Evolutionary conservation across 139 green algal genomes (phyloP).

Genomic region (Picochlorum sp.): DNA sequence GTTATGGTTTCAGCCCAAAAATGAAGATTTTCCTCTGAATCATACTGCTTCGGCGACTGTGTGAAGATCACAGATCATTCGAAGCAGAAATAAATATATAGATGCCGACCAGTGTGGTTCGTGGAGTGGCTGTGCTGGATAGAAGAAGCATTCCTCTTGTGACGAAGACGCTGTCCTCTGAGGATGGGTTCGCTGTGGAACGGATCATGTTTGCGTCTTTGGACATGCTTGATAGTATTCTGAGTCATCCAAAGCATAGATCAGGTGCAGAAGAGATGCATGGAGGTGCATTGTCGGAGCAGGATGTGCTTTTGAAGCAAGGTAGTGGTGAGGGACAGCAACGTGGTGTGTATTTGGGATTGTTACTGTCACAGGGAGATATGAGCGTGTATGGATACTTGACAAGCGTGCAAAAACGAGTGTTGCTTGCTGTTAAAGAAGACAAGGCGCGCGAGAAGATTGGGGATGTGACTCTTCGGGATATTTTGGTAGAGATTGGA

Average conservation of each 20-base stretch:
- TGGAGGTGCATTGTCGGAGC: too few relatives aligned
- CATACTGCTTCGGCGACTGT: too few relatives aligned
- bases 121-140: neutral
- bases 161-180: neutral
- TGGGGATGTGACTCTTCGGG: neutral
- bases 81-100: too few relatives aligned
- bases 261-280: too few relatives aligned
- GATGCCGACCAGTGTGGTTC: neutral
- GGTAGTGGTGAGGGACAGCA: neutral
- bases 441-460: neutral
- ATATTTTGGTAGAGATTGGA: neutral
- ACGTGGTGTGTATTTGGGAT: neutral
- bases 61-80: too few relatives aligned
- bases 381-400: neutral
- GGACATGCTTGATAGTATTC: neutral
- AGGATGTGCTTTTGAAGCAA: neutral
- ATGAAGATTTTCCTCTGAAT: too few relatives aligned
- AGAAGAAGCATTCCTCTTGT: neutral
- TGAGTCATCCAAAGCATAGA: too few relatives aligned
- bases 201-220: neutral
- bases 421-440: neutral
- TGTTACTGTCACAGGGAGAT: neutral
- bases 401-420: neutral
- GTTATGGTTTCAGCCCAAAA: too few relatives aligned
- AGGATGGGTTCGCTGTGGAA: neutral